These are phyloP conservation scores for Obba rivulosa DNA, from an alignment of 768 basidiomycete species.

Conservation along the genomic window DNA sequence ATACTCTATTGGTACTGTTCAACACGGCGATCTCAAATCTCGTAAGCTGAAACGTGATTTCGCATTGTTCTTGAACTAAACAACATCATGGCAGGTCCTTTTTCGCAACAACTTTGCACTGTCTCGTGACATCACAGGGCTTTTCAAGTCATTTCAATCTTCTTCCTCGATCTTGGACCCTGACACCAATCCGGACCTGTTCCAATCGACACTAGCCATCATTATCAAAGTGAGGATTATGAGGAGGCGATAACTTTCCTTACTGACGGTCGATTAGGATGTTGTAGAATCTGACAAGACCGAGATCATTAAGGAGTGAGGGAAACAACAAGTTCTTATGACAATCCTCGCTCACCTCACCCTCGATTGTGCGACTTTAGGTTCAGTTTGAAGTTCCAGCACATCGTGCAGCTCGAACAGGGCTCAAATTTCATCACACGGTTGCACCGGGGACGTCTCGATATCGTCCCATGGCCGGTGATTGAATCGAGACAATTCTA, in stretches of 20 bases:
- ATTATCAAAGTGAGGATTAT: slow-evolving; percentile 50
- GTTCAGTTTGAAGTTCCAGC: slow-evolving; percentile 51
- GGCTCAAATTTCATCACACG: slow-evolving; percentile 57
- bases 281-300: slow-evolving; percentile 56
- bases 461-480: slow-evolving; percentile 64
- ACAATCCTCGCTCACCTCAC: background rate
- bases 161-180: slow-evolving; percentile 57
- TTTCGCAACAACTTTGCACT: slow-evolving; percentile 65
- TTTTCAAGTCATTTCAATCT: slow-evolving; percentile 59
- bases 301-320: slow-evolving; percentile 56
- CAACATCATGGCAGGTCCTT: slow-evolving; percentile 36
- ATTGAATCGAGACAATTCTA: slow-evolving; percentile 62
- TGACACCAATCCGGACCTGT: slow-evolving; percentile 49
- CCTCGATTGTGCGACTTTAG: slow-evolving; percentile 27
- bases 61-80: too few relatives aligned
- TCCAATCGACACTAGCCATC: slow-evolving; percentile 53
- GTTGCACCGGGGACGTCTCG: slow-evolving; percentile 48
- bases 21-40: slow-evolving; percentile 63
- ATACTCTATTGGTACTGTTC: slow-evolving; percentile 57
- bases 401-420: slow-evolving; percentile 60
- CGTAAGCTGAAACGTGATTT: slow-evolving; percentile 27
- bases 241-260: background rate
- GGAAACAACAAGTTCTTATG: background rate
- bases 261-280: slow-evolving; percentile 33
- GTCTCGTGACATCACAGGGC: slow-evolving; percentile 51